A percentile compares a stretch with the other conserved stretches of the same genome.
phyloP scores from a whole-genome alignment of 2,329 filamentous ascomycete genomes.

The Myriosclerotinia duriaeana region DNA sequence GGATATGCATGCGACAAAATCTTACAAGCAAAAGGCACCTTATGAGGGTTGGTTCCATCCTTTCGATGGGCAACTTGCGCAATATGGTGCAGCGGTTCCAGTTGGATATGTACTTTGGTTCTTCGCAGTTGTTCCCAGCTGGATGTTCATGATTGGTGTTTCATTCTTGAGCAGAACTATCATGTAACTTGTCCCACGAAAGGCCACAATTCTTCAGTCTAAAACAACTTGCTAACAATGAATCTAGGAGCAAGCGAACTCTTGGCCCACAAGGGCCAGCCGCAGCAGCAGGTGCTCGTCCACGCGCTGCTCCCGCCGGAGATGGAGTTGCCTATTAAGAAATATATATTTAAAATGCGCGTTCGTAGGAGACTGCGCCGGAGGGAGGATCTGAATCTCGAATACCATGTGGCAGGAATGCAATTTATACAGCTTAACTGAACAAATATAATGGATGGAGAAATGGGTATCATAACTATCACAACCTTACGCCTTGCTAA shows the following conservation, averaged over 20 bases:
- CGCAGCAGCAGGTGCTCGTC: constrained; percentile 27
- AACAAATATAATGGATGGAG: constrained; percentile 12
- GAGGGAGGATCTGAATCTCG: background rate
- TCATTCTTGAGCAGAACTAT: constrained; percentile 71
- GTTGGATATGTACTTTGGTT: constrained; percentile 67
- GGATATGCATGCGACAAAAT: constrained; percentile 56
- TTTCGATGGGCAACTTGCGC: constrained; percentile 65
- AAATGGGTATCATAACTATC: constrained; percentile 33
- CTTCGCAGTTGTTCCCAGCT: constrained; percentile 67
- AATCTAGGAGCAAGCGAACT: constrained; percentile 27
- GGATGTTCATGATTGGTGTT: constrained; percentile 75
- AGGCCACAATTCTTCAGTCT: background rate
- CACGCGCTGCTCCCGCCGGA: constrained; percentile 34
- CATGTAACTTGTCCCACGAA: constrained; percentile 60
- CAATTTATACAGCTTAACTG: constrained; percentile 11
- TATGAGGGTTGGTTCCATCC: constrained; percentile 74
- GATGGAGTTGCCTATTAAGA: constrained; percentile 31
- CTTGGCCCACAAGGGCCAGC: constrained; percentile 28
- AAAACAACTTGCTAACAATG: constrained; percentile 23
- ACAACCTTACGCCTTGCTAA: constrained; percentile 21
- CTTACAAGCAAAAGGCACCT: constrained; percentile 47
- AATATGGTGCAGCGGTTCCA: constrained; percentile 62
- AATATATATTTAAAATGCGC: background rate
- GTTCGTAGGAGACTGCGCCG: no score
- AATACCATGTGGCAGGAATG: background rate